Evolutionary conservation across 306 rosid species (phyloP).

Genomic region (Carpinus fangiana): DNA sequence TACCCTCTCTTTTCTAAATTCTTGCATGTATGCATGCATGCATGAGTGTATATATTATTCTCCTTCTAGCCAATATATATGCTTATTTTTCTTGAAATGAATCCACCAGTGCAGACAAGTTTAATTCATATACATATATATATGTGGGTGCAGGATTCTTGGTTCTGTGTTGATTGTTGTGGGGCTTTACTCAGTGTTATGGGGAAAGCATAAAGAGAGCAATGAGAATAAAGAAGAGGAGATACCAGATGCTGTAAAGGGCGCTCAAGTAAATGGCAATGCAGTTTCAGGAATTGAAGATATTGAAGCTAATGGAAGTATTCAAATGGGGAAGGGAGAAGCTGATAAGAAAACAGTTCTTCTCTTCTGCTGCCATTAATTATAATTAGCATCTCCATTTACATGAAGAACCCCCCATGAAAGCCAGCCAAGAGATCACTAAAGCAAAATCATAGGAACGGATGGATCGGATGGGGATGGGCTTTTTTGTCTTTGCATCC

Average conservation of each 20-base stretch:
- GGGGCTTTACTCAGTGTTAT: constrained; percentile 78
- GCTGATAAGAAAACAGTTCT: constrained; percentile 5
- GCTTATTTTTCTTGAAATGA: not conserved
- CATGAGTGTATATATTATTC: not conserved
- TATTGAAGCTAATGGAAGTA: constrained; percentile 32
- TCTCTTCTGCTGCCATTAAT: constrained; percentile 33
- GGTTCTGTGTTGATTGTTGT: constrained; percentile 65
- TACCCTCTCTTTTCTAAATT: not conserved
- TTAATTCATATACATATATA: no score
- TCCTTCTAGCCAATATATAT: not conserved
- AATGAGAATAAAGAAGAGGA: constrained; percentile 39
- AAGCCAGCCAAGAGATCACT: constrained; percentile 21
- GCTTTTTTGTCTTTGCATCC: constrained; percentile 37
- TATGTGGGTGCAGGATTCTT: constrained; percentile 51
- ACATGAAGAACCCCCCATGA: constrained; percentile 29
- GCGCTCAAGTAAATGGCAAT: constrained; percentile 28
- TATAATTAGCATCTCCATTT: constrained; percentile 19
- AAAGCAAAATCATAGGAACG: constrained; percentile 1
- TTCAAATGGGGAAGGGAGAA: constrained; percentile 10
- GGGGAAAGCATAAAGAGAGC: constrained; percentile 89
- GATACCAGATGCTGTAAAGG: constrained; percentile 59
- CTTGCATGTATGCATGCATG: constrained; percentile 16
- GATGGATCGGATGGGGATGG: constrained; percentile 23
- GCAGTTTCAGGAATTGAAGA: constrained; percentile 23
- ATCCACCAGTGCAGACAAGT: not conserved